A percentile compares a stretch with the other conserved stretches of the same genome.
Evolutionary conservation across 2,329 filamentous ascomycete species (phyloP).

Genomic region (Monosporascus sp.): DNA sequence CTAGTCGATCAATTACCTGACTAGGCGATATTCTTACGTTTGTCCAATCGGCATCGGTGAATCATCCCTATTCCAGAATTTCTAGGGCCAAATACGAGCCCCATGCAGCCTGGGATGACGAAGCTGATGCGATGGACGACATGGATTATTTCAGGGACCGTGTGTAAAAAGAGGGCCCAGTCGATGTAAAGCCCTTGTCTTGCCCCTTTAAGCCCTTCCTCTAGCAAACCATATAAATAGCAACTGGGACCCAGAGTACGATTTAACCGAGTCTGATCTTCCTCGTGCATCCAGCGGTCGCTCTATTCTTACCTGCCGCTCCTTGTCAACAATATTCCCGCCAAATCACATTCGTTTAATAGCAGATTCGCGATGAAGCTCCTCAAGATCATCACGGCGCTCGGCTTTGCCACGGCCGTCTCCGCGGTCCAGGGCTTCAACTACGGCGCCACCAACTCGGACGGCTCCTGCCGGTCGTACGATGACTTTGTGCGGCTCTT

Average conservation of each 20-base stretch:
- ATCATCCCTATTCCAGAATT: neutral
- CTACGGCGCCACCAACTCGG: constrained; percentile 35
- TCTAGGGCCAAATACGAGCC: neutral
- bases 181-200: neutral
- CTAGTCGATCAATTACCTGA: neutral
- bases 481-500: constrained; percentile 38
- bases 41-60: neutral
- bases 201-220: neutral
- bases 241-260: too few relatives aligned
- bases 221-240: too few relatives aligned
- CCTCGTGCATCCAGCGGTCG: neutral
- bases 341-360: neutral
- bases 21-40: neutral
- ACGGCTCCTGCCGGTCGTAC: constrained; percentile 34
- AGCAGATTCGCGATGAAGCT: constrained; percentile 12
- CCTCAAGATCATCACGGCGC: constrained; percentile 6
- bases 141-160: neutral
- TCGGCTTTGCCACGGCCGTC: constrained; percentile 10
- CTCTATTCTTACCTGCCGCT: neutral
- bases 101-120: neutral
- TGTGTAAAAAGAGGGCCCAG: neutral
- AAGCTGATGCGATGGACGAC: neutral
- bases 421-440: constrained; percentile 35
- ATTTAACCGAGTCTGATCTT: neutral
- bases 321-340: neutral